Evolutionary conservation across 345 rosid genomes (phyloP), one percentile per base, ranked within the genome.

Genomic region (Combretum micranthum): DNA sequence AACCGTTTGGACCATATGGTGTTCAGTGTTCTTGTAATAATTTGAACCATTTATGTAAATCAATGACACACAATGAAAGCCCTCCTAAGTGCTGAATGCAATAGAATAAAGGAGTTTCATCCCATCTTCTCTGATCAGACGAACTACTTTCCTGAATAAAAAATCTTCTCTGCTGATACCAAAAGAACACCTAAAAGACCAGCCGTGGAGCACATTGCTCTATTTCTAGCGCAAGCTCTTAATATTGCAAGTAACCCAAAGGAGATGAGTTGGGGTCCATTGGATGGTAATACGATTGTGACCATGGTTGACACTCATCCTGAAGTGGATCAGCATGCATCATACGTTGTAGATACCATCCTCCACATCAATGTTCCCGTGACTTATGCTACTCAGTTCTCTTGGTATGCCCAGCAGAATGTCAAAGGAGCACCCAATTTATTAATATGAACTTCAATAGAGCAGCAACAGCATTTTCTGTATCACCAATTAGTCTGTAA

Each of bases 161-260:
- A 81, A 17, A 93, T 78, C 71, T 70, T 87, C 80, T 87, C 94
- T 44, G 91, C 96, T 62, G 97, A 74, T 61, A 76, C 79, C 79
- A 93, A 65, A 72, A 93, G 90, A n/a, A 90, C 90, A 57, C 90
- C 85, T 50, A 93, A 75, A 69, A 87, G 64, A 62, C 97, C 97
- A 70, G 99, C 97, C 63, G 72, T 82, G 21, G 90, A 85, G 80
- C 99, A 93, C 99, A 93, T 93, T 55, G 90, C 96, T 70, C 97
- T 82, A 66, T 93, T 93, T 80, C 99, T 90, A n/a, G 96, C 87
- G 83, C 99, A 90, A 58, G 96, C 87, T 52, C 87, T 80, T 68
- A 93, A 67, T 63, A 93, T 90, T 65, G 81, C 99, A 59, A 90
- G 97, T 70, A 93, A 77, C 13, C 99, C 99, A 60, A n/a, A n/a